These are phyloP conservation scores for Pseudozyma thailandica DNA, from an alignment of 1,284 basidiomycete species.

Conservation along the genomic window DNA sequence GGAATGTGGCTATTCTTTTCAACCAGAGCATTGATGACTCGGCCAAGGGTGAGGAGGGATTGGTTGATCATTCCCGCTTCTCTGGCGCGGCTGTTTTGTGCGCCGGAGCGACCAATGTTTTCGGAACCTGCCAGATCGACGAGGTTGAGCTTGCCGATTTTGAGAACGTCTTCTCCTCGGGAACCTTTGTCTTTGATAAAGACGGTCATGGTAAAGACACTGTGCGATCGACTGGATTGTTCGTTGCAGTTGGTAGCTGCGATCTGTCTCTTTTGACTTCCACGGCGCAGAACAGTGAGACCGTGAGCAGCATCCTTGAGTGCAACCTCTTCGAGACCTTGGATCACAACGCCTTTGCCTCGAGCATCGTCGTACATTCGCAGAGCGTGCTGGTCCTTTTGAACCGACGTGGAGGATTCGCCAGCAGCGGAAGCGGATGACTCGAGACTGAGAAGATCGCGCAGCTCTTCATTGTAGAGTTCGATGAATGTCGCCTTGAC, in stretches of 20 bases:
- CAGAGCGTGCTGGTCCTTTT: slow-evolving; percentile 37
- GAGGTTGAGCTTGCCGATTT: slow-evolving; percentile 94
- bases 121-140: slow-evolving; percentile 98
- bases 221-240: slow-evolving; percentile 94
- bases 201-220: slow-evolving; percentile 95
- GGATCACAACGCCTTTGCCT: slow-evolving; percentile 81
- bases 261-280: slow-evolving; percentile 89
- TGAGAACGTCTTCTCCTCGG: slow-evolving; percentile 84
- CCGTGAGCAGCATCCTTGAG: slow-evolving; percentile 88
- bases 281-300: slow-evolving; percentile 83
- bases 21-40: slow-evolving; percentile 96
- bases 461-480: slow-evolving; percentile 98
- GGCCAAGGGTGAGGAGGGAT: slow-evolving; percentile 90
- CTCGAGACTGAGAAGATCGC: slow-evolving; percentile 73
- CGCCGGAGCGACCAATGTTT: slow-evolving; percentile 95
- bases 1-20: slow-evolving; percentile 89
- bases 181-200: slow-evolving; percentile 84
- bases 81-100: slow-evolving; percentile 91
- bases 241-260: slow-evolving; percentile 98
- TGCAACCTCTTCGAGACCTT: slow-evolving; percentile 90
- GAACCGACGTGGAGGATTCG: slow-evolving; percentile 4
- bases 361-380: slow-evolving; percentile 87
- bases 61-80: slow-evolving; percentile 99
- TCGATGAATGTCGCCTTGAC: slow-evolving; percentile 96
- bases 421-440: slow-evolving; percentile 10